A percentile compares a stretch with the other conserved stretches of the same genome.
phyloP scores from a whole-genome alignment of 163 green algal genomes.

The Scenedesmus sp. region DNA sequence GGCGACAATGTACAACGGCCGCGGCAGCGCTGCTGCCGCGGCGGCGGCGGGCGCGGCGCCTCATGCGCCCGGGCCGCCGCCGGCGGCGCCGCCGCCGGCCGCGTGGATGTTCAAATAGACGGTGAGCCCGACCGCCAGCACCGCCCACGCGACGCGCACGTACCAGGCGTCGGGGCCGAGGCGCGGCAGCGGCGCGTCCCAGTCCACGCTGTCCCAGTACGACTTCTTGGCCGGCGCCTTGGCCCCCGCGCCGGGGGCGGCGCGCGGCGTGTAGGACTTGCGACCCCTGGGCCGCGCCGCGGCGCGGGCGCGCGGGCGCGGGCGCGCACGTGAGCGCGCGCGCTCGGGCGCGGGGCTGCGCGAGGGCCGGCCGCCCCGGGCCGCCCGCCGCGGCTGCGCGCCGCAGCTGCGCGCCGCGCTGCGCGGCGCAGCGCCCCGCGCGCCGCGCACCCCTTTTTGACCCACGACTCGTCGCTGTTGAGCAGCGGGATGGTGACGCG shows the following conservation, averaged over 20 bases:
- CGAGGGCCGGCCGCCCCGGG: not conserved
- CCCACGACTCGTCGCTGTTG: conserved; percentile 54
- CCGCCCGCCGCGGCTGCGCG: not conserved
- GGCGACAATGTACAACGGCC: too few species aligned
- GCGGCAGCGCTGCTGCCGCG: too few species aligned
- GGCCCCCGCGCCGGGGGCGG: not conserved
- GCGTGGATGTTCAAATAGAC: conserved; percentile 36
- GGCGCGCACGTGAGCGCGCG: not conserved
- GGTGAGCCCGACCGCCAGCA: conserved; percentile 20
- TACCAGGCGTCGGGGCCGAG: conserved; percentile 64
- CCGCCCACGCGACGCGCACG: conserved; percentile 46
- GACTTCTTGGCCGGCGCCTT: conserved; percentile 12
- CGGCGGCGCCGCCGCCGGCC: not conserved
- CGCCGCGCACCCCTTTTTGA: conserved; percentile 45
- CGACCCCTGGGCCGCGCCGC: not conserved
- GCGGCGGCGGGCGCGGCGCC: too few species aligned
- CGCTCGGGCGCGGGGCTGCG: too few species aligned
- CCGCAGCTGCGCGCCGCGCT: not conserved
- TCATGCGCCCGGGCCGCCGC: too few species aligned
- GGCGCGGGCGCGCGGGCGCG: not conserved
- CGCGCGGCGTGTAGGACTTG: conserved; percentile 34
- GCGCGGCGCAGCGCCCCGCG: not conserved
- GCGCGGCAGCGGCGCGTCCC: conserved; percentile 36
- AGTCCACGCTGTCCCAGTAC: conserved; percentile 49
- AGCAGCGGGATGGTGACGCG: conserved; percentile 82